Percentiles rank a stretch among this genome's conserved stretches.
phyloP scores from a whole-genome alignment of 2,329 filamentous ascomycete genomes.

The Pochonia chlamydosporia region DNA sequence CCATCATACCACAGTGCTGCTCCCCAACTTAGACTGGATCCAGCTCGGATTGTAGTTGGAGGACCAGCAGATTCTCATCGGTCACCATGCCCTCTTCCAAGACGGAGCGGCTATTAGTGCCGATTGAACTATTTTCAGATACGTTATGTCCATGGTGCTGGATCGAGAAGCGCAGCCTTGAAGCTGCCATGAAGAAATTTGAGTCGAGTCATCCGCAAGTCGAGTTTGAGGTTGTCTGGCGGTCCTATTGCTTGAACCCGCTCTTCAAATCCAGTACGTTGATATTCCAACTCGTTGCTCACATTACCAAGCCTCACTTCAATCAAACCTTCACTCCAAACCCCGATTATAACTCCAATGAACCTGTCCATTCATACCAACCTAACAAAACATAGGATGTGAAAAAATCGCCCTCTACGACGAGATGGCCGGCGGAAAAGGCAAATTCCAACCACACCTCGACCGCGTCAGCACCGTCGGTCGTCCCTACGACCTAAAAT shows the following conservation, averaged over 20 bases:
- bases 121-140: conserved; percentile 45
- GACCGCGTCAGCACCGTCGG: conserved; percentile 26
- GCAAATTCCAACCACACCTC: conserved; percentile 20
- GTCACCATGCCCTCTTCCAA: too few species aligned
- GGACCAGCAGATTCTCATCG: too few species aligned
- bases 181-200: conserved; percentile 37
- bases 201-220: conserved; percentile 32
- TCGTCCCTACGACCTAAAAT: conserved; percentile 29
- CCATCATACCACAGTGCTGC: too few species aligned
- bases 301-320: too few species aligned
- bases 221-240: conserved; percentile 41
- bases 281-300: background rate
- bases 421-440: conserved; percentile 19
- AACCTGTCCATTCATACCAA: conserved; percentile 5
- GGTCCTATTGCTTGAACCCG: conserved; percentile 40
- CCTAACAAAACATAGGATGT: conserved; percentile 17
- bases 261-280: conserved; percentile 18
- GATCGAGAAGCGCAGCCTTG: conserved; percentile 40
- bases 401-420: conserved; percentile 32
- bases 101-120: too few species aligned
- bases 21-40: too few species aligned
- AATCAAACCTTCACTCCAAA: too few species aligned
- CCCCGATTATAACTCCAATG: too few species aligned
- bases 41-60: too few species aligned
- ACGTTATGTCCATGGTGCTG: conserved; percentile 49